Conservation (phyloP, 1,284 basidiomycete genomes). For the Malassezia sp. region DNA sequence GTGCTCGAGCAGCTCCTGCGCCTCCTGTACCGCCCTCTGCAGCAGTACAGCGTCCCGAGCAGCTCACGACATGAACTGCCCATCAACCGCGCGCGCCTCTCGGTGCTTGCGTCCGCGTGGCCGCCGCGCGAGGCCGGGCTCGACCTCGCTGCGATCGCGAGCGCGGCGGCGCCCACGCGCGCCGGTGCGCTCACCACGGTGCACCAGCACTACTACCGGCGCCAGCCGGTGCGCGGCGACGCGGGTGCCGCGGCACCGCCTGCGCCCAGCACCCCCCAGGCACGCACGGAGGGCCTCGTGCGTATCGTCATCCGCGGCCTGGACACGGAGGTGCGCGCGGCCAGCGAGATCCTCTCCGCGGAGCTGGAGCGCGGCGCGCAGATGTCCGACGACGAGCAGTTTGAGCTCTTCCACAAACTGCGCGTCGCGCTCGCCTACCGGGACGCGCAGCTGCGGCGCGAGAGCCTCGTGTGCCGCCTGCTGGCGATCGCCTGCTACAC, state of each 20-base stretch:
- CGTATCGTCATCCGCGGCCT: conserved; percentile 26
- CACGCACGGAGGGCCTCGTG: conserved; percentile 32
- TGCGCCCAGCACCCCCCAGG: neutral
- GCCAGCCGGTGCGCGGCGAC: conserved; percentile 14
- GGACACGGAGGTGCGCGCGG: conserved; percentile 13
- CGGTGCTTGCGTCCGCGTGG: conserved; percentile 39
- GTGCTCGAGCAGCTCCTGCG: conserved; percentile 73
- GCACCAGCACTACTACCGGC: conserved; percentile 49
- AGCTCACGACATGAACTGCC: conserved; percentile 29
- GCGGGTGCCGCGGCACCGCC: neutral
- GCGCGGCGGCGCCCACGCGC: conserved; percentile 26
- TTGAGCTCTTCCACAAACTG: conserved; percentile 77
- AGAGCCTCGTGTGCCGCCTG: conserved; percentile 69
- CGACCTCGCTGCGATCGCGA: conserved; percentile 48
- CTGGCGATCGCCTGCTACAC: conserved; percentile 72
- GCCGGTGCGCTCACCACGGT: conserved; percentile 45
- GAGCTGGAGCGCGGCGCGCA: conserved; percentile 57
- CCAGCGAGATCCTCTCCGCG: conserved; percentile 57
- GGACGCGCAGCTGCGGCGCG: conserved; percentile 59
- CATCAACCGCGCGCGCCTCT: conserved; percentile 31
- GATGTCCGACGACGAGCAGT: conserved; percentile 72
- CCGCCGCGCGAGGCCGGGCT: conserved; percentile 44
- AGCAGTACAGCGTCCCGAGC: conserved; percentile 63
- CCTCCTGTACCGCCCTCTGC: conserved; percentile 77
- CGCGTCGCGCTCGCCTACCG: conserved; percentile 63